These are phyloP conservation scores for Suhomyces vadensis DNA, from an alignment of 805 yeast genomes.

Conservation along the genomic window DNA sequence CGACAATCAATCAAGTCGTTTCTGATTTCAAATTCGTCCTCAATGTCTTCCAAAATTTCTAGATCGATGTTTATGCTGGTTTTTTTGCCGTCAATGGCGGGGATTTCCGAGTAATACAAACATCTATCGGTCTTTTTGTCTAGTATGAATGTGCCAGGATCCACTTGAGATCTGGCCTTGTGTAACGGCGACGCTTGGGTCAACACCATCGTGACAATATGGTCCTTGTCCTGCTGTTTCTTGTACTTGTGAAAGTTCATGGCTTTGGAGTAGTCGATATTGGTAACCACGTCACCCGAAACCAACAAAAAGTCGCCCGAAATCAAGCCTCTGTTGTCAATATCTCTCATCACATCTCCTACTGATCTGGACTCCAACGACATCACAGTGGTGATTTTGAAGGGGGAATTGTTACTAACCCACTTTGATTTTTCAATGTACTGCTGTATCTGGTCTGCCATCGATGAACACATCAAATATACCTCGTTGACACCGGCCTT, in stretches of 20 bases:
- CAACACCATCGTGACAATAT: constrained; percentile 91
- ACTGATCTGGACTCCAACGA: constrained; percentile 87
- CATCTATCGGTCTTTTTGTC: constrained; percentile 76
- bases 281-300: constrained; percentile 94
- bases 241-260: constrained; percentile 72
- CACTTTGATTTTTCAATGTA: constrained; percentile 78
- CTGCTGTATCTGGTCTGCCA: constrained; percentile 82
- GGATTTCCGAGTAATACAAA: constrained; percentile 78
- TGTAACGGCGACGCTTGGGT: constrained; percentile 83
- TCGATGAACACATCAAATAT: constrained; percentile 84
- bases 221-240: constrained; percentile 78
- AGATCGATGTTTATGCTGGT: constrained; percentile 66
- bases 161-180: constrained; percentile 76
- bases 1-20: constrained; percentile 96
- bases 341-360: constrained; percentile 96
- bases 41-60: constrained; percentile 75
- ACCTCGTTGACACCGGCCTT: constrained; percentile 89
- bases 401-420: constrained; percentile 72
- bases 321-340: constrained; percentile 87
- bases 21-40: constrained; percentile 71
- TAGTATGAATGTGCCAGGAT: constrained; percentile 82
- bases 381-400: constrained; percentile 74
- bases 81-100: constrained; percentile 46
- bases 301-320: constrained; percentile 87
- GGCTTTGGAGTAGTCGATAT: constrained; percentile 75